Base-by-base conservation (phyloP, 2,329 filamentous ascomycete species). In the Paradendryphiella salina region DNA sequence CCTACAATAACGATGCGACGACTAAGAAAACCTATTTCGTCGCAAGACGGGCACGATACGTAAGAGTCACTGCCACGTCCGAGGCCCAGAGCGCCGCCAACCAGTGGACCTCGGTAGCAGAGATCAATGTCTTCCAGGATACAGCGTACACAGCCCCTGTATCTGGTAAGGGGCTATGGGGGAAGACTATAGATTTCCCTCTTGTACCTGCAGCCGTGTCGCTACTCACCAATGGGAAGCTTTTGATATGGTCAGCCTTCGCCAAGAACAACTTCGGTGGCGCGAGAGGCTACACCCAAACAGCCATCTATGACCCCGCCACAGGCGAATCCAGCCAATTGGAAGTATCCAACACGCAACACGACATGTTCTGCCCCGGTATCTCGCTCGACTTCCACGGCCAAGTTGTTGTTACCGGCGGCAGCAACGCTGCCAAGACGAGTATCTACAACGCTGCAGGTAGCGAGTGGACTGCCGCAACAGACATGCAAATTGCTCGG, bases 281-380 rank as follows among this genome's bases (percentile, higher is more conserved):
- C 3, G 14, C 31, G 5, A 45, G 28, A 14, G 69, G 70, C 3
- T 56, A 60, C 10, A 74, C 72, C 1, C 54, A 66, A 15, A 68
- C 69, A 6, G 66, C 65, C 5, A 64, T 62, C n/a, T 73, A 66
- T 41, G 60, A 73, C 53, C 65, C 65, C 15, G 44, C 49, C 3
- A 67, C 59, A 0, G 59, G 57, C 7, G 45, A 50, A 5, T 60
- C 67, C 1, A 65, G 60, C 7, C 46, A 66, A 34, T 49, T 57
- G 1, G 58, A 56, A n/a, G 61, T 77, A 2, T 57, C 57, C 7
- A 36, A 79, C 50, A 82, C 78, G 0, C 58, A 73, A 3, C 78
- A 82, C 56, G 79, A 82, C 59, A 82, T 82, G 80, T 82, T 82
- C 56, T 83, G 81, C 59, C 80, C 82, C 0, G 82, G 81, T 2